Percentiles rank a stretch among this genome's conserved stretches.
Evolutionary conservation across 148 eudicot species (phyloP).

Genomic region (Heliosperma pusillum): DNA sequence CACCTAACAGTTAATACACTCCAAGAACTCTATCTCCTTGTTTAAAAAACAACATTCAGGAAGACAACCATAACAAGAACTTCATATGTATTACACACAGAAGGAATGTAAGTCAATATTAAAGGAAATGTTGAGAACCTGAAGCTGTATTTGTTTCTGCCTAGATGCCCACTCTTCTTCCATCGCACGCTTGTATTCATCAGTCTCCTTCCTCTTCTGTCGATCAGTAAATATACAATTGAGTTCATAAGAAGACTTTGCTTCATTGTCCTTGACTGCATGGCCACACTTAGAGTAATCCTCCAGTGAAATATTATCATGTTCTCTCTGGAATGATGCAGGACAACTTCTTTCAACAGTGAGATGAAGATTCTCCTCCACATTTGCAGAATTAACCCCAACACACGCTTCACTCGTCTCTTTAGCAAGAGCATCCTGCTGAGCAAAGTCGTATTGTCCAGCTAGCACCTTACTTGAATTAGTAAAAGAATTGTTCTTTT

Average conservation of each 20-base stretch:
- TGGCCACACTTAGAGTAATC: not conserved
- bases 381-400: not conserved
- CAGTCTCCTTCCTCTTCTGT: constrained; percentile 86
- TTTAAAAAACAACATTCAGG: not conserved
- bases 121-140: constrained; percentile 40
- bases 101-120: not conserved
- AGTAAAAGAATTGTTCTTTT: not conserved
- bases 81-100: not conserved
- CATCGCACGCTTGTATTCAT: constrained; percentile 72
- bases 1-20: too few relatives aligned
- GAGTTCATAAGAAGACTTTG: constrained; percentile 12
- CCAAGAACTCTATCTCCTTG: too few relatives aligned
- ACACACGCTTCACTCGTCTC: not conserved
- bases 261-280: not conserved
- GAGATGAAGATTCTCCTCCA: not conserved
- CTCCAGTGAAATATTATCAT: not conserved
- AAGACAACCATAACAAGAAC: not conserved
- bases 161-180: constrained; percentile 81
- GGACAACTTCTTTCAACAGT: not conserved
- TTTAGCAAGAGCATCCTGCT: not conserved
- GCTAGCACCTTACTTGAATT: not conserved
- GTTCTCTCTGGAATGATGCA: not conserved
- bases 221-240: constrained; percentile 46
- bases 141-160: constrained; percentile 50
- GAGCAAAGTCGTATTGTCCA: not conserved